Conservation (phyloP, 768 basidiomycete genomes). For the Psilocybe azurescens region DNA sequence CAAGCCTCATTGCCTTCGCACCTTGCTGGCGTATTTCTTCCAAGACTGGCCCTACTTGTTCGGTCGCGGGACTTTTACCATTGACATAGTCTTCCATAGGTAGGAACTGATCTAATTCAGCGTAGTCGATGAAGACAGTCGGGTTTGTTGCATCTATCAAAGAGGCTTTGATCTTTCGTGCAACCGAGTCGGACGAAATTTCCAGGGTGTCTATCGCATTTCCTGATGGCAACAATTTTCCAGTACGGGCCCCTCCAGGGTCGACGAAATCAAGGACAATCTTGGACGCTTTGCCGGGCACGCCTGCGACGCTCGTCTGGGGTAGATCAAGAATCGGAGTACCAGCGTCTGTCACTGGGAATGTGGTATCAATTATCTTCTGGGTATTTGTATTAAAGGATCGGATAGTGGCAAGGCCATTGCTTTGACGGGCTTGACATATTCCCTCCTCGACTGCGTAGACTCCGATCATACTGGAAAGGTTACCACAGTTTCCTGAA, state of each 20-base stretch:
- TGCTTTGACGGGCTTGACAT: constrained; percentile 18
- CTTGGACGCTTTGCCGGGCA: constrained; percentile 65
- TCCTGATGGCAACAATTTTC: constrained; percentile 70
- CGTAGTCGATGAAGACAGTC: constrained; percentile 61
- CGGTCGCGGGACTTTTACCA: constrained; percentile 29
- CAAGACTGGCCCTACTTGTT: constrained; percentile 37
- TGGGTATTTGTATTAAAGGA: constrained; percentile 76
- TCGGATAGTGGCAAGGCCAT: constrained; percentile 50
- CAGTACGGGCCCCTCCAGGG: constrained; percentile 74
- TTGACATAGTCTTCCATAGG: constrained; percentile 42
- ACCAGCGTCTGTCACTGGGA: constrained; percentile 51
- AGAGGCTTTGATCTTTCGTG: constrained; percentile 43
- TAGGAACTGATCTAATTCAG: constrained; percentile 46
- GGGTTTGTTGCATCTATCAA: constrained; percentile 80
- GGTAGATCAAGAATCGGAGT: constrained; percentile 51
- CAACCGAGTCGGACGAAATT: constrained; percentile 26
- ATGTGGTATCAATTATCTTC: constrained; percentile 72
- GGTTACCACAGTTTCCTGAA: constrained; percentile 79
- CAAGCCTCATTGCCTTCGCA: constrained; percentile 66
- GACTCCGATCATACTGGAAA: constrained; percentile 74
- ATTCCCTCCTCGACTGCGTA: constrained; percentile 70
- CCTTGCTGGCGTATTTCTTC: constrained; percentile 62
- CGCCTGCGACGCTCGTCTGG: constrained; percentile 67
- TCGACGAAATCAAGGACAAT: constrained; percentile 71
- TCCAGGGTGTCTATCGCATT: constrained; percentile 49